Base-by-base conservation (phyloP, 2,329 filamentous ascomycete genomes). In the Thelonectria olida region DNA sequence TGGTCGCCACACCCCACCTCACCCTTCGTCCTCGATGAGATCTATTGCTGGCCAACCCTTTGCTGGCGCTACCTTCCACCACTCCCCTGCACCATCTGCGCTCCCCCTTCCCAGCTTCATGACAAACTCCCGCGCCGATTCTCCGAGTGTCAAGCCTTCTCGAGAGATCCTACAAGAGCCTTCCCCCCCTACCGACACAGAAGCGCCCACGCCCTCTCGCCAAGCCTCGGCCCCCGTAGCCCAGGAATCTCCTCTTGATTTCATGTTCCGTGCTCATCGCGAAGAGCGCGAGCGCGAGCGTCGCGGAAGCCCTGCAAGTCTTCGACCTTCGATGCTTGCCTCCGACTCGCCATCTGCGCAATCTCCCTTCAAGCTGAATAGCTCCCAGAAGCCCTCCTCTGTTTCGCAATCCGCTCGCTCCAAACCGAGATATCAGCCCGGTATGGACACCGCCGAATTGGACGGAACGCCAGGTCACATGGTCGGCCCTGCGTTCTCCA, bases 61-160 rank as follows among this genome's bases (percentile, higher is more conserved):
- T 78, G 96, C 96, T 38, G 96, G 95, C 13, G 91, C 95, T 31
- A 96, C 93, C 5, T 99, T 98, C 76, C 94, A 97, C 77, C 92
- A 93, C 39, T 98, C 96, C 8, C 96, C 96, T 19, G 95, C 94
- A 2, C 91, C 96, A 1, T 96, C 93, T 8, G 89, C 93, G 22
- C 83, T 99, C 28, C 96, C 96, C 1, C 91, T 97, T 60, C 96
- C 96, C 10, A 96, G 91, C 72, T 97, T 97, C 76, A 87, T 83
- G 31, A 90, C 91, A 25, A 94, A 91, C 71, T 89, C 92, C 0
- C 84, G 92, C 12, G 89, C 89, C 4, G 89, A 91, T 58, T 89
- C 89, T 4, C 87, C 84, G 6, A 63, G 65, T 47, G 48, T 66
- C 39, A 67, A 61, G 68, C 47, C 65, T 34, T 78, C 58, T 81